Base-by-base conservation (phyloP, 1,139 yeast genomes). In the Blastobotrys elegans region DNA sequence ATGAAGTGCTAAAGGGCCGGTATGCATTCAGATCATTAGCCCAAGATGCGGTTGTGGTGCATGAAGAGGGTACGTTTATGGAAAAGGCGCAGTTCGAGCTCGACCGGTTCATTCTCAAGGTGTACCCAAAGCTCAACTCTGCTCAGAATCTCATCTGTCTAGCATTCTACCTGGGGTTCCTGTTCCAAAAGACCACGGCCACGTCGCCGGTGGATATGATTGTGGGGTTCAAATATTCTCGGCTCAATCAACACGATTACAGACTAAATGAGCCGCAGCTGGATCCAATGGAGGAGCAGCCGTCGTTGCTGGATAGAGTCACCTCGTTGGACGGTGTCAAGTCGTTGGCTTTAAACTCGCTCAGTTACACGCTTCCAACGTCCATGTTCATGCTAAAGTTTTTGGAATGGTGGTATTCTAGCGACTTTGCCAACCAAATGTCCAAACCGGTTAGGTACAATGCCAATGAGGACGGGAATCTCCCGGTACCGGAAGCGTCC, bases 401-500 rank as follows among this genome's bases (percentile, higher is more conserved):
- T 57, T 74, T 89, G 46, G 97, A 92, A 64, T 90, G 97, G 97
- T 90, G 96, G 95, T 82, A 83, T 53, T 78, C 86, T 39, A 81
- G 90, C 16, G 88, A 85, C 53, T 77, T 88, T 58, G 82, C 88
- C 0, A 69, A 75, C 4, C 80, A 81, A 56, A 66, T 87, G 41
- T 70, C 79, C 10, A 77, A 77, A 55, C 76, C 73, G 43, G 75
- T 74, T 48, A 71, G 81, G 5, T 74, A 75, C 34, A 79, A 77
- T 49, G 70, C 70, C 39, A 17, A 32, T 13, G 52, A 46, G 11
- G 55, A 51, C 7, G 64, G 59, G 16, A 72, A 75, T 21, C 68
- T 81, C 30, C 86, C 87, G 6, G 76, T 82, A 2, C 82, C 81
- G 14, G 35, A 32, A 3, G 40, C 43, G 20, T 31, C 34, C 10